A percentile compares a stretch with the other conserved stretches of the same genome.
phyloP scores from a whole-genome alignment of 2,329 filamentous ascomycete genomes.

The Aspergillus quadricinctus region DNA sequence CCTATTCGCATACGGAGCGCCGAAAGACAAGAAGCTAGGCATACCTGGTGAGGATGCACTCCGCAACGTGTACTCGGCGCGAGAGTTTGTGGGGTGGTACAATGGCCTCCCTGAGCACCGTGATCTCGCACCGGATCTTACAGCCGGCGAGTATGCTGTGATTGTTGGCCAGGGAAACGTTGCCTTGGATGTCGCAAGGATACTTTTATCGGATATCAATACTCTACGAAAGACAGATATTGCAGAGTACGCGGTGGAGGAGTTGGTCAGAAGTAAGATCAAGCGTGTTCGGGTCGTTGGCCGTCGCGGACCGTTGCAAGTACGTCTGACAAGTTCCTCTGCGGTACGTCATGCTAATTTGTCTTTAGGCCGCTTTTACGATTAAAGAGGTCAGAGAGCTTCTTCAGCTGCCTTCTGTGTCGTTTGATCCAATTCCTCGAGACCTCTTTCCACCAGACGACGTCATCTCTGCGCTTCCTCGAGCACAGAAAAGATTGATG shows the following conservation, averaged over 20 bases:
- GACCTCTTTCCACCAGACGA: constrained; percentile 59
- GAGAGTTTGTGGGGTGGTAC: constrained; percentile 97
- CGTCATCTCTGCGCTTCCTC: constrained; percentile 64
- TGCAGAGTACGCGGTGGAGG: constrained; percentile 73
- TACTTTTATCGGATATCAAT: constrained; percentile 73
- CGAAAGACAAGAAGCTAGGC: constrained; percentile 71
- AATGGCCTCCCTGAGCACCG: constrained; percentile 87
- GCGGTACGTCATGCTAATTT: constrained; percentile 5
- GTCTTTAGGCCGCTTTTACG: constrained; percentile 75
- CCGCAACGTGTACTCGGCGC: constrained; percentile 75
- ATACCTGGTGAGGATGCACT: constrained; percentile 70
- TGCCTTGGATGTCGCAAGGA: constrained; percentile 85
- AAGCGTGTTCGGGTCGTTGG: constrained; percentile 83
- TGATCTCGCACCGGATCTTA: constrained; percentile 67
- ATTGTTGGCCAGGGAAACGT: constrained; percentile 96
- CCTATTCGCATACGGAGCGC: constrained; percentile 87
- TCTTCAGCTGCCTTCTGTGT: constrained; percentile 68
- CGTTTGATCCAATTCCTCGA: constrained; percentile 65
- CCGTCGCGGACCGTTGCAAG: constrained; percentile 82
- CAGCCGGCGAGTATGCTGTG: constrained; percentile 72
- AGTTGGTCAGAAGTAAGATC: constrained; percentile 66
- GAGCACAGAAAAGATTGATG: constrained; percentile 71
- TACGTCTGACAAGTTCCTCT: constrained; percentile 31
- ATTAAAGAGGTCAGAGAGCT: constrained; percentile 92
- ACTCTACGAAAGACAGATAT: constrained; percentile 80